Base-by-base conservation (phyloP, 2,329 filamentous ascomycete genomes). In the Diaporthe helianthi region DNA sequence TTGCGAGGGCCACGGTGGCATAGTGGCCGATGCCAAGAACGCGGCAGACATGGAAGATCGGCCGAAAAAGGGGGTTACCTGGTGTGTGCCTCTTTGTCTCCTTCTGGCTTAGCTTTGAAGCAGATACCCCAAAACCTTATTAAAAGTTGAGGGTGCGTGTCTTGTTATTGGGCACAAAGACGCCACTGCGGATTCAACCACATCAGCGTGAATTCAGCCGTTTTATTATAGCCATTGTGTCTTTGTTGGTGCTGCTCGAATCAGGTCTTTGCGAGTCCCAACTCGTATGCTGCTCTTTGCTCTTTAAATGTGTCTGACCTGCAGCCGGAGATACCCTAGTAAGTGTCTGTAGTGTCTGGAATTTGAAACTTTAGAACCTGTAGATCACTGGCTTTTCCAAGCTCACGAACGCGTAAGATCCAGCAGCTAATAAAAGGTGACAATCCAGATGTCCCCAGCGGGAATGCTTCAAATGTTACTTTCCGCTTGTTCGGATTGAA, bases 1-100 rank as follows among this genome's bases (percentile, higher is more conserved):
- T 33, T 47, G 19, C 7, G 19, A 15, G 29, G 19, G 58, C 19
- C 36, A 33, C 47, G n/a, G 41, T 47, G 58, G 26, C 36, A 33
- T 47, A 13, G 41, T 47, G 58, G 26, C 58, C 58, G 58, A 61
- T 61, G 58, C 58, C 58, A 63, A 63, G 58, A 63, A 22, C 13
- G 44, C 58, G 29, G 44, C 29, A 49, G 41, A 63, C 12, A 4
- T 29, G 58, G 29, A 12, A 47, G 55, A 61, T 61, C 55, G 24
- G 44, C 58, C 58, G 29, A 63, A 63, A 29, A n/a, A 22, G 33
- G 33, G 53, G 22, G n/a, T n/a, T n/a, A n/a, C n/a, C n/a, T n/a
- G n/a, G 54, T 58, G 22, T 44, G 33, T 13, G 24, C 13, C 36
- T 58, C 15, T 19, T 19, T 36, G 4, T 29, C 58, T 36, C 58